Conservation (phyloP, 345 rosid genomes). For the Eucalyptus leucophloia region DNA sequence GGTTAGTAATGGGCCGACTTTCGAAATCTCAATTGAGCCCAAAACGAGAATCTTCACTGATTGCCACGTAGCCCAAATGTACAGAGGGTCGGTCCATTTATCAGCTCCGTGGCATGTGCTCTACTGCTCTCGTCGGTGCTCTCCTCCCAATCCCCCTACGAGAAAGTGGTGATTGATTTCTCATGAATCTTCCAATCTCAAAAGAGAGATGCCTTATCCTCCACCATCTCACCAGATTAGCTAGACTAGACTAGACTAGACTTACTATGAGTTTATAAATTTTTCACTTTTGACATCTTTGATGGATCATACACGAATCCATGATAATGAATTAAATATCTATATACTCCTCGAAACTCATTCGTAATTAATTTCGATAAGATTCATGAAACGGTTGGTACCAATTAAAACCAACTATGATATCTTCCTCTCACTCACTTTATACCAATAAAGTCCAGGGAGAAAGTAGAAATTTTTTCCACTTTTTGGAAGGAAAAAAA, state of each 20-base stretch:
- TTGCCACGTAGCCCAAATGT: neutral
- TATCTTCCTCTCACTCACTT: neutral
- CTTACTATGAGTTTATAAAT: neutral
- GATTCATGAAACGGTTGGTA: neutral
- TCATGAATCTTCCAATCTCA: neutral
- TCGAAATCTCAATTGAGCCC: neutral
- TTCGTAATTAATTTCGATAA: neutral
- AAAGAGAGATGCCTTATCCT: neutral
- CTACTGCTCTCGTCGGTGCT: neutral
- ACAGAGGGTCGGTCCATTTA: neutral
- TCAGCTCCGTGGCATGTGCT: neutral
- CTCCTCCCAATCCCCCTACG: neutral
- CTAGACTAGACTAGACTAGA: neutral
- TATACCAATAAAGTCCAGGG: neutral
- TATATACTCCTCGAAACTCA: rapidly evolving
- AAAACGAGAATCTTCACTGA: neutral
- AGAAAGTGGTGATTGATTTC: neutral
- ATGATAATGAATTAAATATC: rapidly evolving
- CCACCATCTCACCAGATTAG: neutral
- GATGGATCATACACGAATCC: rapidly evolving
- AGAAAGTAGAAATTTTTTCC: neutral
- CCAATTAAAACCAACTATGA: neutral
- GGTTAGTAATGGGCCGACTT: neutral
- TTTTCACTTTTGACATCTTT: neutral
- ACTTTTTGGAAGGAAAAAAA: neutral